Conservation (phyloP, 139 green algal genomes). For the Ettlia oleoabundans region DNA sequence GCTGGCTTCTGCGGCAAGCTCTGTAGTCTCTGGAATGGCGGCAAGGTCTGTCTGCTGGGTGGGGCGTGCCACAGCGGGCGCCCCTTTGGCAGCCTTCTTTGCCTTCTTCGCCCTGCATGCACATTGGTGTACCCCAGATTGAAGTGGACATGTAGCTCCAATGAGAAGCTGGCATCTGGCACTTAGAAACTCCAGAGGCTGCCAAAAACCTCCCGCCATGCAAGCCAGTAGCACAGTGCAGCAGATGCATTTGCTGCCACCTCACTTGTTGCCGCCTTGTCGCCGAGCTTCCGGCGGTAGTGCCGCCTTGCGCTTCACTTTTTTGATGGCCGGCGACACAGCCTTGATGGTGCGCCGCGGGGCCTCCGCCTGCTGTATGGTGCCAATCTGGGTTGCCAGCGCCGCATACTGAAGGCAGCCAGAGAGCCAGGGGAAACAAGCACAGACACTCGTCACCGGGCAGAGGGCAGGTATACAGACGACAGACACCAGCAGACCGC, state of each 20-base stretch:
- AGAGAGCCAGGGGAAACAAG: background rate
- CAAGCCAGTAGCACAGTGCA: too few relatives aligned
- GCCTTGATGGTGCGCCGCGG: slow-evolving; percentile 48
- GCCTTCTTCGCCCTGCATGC: slow-evolving; percentile 34
- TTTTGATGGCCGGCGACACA: slow-evolving; percentile 29
- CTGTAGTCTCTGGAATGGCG: background rate
- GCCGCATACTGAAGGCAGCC: slow-evolving; percentile 61
- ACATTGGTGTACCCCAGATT: background rate
- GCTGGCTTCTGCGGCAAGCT: too few relatives aligned
- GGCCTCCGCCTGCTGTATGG: slow-evolving; percentile 49
- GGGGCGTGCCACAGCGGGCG: background rate
- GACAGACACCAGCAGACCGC: too few relatives aligned
- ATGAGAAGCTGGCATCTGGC: too few relatives aligned
- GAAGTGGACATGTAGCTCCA: background rate
- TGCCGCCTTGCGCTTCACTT: slow-evolving; percentile 45
- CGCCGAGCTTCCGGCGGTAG: slow-evolving; percentile 31
- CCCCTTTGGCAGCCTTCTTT: slow-evolving; percentile 24
- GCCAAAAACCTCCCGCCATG: too few relatives aligned
- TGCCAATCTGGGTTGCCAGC: slow-evolving; percentile 59
- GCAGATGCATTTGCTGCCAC: background rate
- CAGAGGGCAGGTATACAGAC: background rate
- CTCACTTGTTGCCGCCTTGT: slow-evolving; percentile 27
- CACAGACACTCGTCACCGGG: too few relatives aligned
- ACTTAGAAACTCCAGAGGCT: too few relatives aligned
- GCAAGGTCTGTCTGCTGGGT: background rate